Base-by-base conservation (phyloP, 1,284 basidiomycete genomes). In the Meira nashicola region DNA sequence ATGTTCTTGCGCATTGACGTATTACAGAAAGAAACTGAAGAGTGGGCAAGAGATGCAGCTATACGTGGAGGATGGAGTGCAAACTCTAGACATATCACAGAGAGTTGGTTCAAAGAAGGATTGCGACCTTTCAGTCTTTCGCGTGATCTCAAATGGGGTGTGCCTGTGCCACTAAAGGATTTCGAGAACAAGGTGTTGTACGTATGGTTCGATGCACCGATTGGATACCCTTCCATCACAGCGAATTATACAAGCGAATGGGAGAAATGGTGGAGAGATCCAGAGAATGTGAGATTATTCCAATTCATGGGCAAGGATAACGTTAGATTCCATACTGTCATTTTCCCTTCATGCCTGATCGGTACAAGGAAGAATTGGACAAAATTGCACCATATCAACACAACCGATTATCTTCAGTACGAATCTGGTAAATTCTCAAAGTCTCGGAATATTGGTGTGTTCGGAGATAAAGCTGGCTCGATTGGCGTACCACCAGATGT, bases 381-480 rank as follows among this genome's bases (percentile, higher is more conserved):
- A 39, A 91, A 83, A 79, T 84, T 98, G 5, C 89, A 96, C 80
- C 92, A 96, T 81, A 82, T 99, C 61, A 95, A 91, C 25, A 92
- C 92, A 6, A 97, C 95, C 60, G 92, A 99, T 79, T 98, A 95
- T 79, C 83, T 99, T 60, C 96, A 97, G 78, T 99, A 98, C 79
- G 95, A 98, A 80, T 91, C 91, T 57, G 94, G 93, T 55, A 99
- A 99, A 79, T 99, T 99, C 83, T 95, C 91, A 58, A 99, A 99
- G 82, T 93, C 91, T 71, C 86, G 90, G 69, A 92, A 92, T 70
- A 87, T 96, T 60, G 95, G 95, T 60, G 95, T 99, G 1, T 99
- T 99, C 68, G 95, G 95, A 39, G 92, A 93, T 67, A 88, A 89
- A 41, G 95, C 95, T 0, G 89, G 86, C 70, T 90, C 95, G 65